Conservation (phyloP, 2,329 filamentous ascomycete species). For the Neoscytalidium dimidiatum region DNA sequence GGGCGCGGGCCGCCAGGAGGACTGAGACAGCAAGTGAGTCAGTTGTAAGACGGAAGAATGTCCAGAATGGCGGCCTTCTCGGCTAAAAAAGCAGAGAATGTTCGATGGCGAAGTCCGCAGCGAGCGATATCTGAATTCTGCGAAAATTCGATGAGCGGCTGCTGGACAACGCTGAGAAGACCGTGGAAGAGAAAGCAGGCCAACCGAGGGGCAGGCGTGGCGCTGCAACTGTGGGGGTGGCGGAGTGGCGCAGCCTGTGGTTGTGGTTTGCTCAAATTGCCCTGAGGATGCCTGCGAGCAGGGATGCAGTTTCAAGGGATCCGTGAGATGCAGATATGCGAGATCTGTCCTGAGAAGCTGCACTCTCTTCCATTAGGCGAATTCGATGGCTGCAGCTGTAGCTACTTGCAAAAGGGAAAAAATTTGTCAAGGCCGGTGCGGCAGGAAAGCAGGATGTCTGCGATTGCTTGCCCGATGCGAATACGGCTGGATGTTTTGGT, state of each 20-base stretch:
- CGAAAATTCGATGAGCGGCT: no score
- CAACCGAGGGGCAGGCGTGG: not conserved
- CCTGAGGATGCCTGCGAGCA: not conserved
- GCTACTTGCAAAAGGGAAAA: not conserved
- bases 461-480: not conserved
- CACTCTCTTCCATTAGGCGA: not conserved
- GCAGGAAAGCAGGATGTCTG: not conserved
- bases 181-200: not conserved
- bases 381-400: not conserved
- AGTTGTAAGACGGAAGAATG: not conserved
- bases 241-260: not conserved
- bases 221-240: conserved; percentile 2
- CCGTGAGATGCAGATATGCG: conserved; percentile 12
- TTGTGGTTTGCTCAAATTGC: not conserved
- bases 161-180: not conserved
- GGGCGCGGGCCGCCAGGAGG: not conserved
- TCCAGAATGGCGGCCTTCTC: not conserved
- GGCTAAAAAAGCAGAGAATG: not conserved
- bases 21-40: conserved; percentile 3
- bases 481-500: not conserved
- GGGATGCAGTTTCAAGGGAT: not conserved
- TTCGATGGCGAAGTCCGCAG: not conserved
- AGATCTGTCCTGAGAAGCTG: not conserved
- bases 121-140: not conserved
- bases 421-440: not conserved